Base-by-base conservation (phyloP, 1,284 basidiomycete genomes). In the Pascua sp. region DNA sequence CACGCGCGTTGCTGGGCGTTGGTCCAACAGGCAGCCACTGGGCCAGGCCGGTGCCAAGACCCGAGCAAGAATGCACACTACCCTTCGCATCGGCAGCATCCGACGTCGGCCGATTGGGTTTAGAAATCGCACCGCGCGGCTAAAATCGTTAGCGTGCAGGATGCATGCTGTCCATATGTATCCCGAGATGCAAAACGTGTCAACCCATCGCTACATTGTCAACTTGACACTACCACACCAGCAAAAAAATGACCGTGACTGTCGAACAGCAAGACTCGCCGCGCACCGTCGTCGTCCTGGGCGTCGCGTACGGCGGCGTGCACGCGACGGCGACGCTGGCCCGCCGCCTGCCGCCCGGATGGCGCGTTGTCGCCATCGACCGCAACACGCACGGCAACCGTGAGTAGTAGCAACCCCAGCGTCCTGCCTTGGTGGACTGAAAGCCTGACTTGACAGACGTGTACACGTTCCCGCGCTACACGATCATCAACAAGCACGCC, bases 321-420 rank as follows among this genome's bases (percentile, higher is more conserved):
- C 79, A 81, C 53, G 86, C 85, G 0, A 82, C 83, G 5, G 81
- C 82, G 51, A 63, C 84, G 15, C 81, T 89, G 41, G 81, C 83
- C 11, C 74, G 81, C 41, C 77, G 76, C 41, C 76, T 89, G 15
- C 86, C 87, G 3, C 69, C 77, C 18, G 82, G 77, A 37, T 88
- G 85, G 84, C 79, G 82, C 45, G 79, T 89, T 41, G 80, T 89
- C 16, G 77, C 86, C 13, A 80, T 89, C 42, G 87, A 89, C 67
- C 77, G 86, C 56, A 88, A 88, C 65, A 81, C 84, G 78, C 85
- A 74, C 58, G 63, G 67, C 47, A 70, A 74, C 56, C 72, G 72
- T 74, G 49, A 61, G 72, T 66, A 12, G 4, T 15, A 3, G 1
- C 39, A 40, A 4, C 11, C 32, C 15, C 12, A 13, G 12, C 17